phyloP scores from a whole-genome alignment of 2,329 filamentous ascomycete genomes.

The Ophiocordyceps camponoti-floridani region DNA sequence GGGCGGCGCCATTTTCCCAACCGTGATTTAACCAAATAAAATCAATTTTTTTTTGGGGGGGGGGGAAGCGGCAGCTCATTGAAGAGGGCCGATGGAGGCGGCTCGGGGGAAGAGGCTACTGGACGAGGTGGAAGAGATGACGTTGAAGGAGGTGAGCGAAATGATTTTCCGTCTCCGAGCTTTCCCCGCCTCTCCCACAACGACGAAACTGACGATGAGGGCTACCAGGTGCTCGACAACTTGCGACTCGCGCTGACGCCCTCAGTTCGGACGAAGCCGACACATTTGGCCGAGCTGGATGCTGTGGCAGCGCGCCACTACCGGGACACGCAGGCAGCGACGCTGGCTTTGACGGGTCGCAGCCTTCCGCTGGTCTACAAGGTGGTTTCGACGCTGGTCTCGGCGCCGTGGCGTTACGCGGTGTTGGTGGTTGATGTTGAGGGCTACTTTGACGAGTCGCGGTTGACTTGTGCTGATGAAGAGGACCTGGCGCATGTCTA shows the following conservation, averaged over 20 bases:
- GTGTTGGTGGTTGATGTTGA: conserved; percentile 38
- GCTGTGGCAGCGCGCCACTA: conserved; percentile 27
- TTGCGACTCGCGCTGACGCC: conserved; percentile 1
- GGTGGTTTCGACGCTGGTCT: conserved; percentile 32
- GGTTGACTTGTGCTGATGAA: conserved; percentile 21
- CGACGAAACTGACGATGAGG: neutral
- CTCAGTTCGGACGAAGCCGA: conserved; percentile 9
- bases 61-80: neutral
- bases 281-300: conserved; percentile 26
- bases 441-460: conserved; percentile 33
- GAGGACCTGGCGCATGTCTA: conserved; percentile 31
- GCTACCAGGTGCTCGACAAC: conserved; percentile 3
- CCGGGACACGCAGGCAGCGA: conserved; percentile 25
- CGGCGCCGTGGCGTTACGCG: conserved; percentile 25
- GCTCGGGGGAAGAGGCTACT: conserved; percentile 30
- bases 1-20: conserved; percentile 35
- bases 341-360: conserved; percentile 32
- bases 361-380: conserved; percentile 37
- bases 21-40: too few relatives aligned
- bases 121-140: conserved; percentile 36
- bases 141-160: conserved; percentile 39
- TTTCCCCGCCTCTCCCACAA: neutral
- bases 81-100: conserved; percentile 14
- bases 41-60: too few relatives aligned
- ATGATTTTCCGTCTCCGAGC: neutral